Evolutionary conservation across 2,329 filamentous ascomycete genomes (phyloP), one percentile per base, ranked within the genome.

Genomic region (Penicillium sp.): DNA sequence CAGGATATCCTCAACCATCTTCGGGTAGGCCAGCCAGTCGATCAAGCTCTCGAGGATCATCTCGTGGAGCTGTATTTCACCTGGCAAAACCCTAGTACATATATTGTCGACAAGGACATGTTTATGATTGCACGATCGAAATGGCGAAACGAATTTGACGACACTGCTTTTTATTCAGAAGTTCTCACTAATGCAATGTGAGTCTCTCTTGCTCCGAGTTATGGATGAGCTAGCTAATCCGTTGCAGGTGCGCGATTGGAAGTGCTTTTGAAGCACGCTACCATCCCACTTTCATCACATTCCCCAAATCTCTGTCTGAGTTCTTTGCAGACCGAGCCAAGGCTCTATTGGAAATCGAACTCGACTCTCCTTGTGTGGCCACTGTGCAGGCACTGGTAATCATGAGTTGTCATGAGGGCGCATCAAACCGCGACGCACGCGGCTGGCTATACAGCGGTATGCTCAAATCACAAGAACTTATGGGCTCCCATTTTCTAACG

Each of bases 311-410:
- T 1, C 52, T 71, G 3, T 66, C 70, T 1, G 71, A 74, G 18
- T 74, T 72, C 38, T 73, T 74, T 46, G 74, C 75, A 7, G 73
- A 76, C 40, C 66, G 78, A 24, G 73, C 76, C 1, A 80, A 79
- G 54, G 70, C 72, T 6, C 67, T 79, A 5, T 59, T 81, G 8
- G 77, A 81, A 38, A 73, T 79, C 4, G 78, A 81, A 54, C 62
- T 81, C 13, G 78, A 80, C 52, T 74, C 69, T 24, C 79, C 79
- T 1, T 76, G 72, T 42, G 68, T 81, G n/a, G 76, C 78, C 4
- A 81, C 78, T 3, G 74, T 78, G 7, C 79, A 81, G 50, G 75
- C 78, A 2, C 67, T 81, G 40, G 72, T 77, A 2, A 68, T 81
- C 14, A 64, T 81, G 44, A 78, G 77, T 39, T 72, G 69, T 14